Conservation (phyloP, 768 basidiomycete genomes). For the Imleria badia region DNA sequence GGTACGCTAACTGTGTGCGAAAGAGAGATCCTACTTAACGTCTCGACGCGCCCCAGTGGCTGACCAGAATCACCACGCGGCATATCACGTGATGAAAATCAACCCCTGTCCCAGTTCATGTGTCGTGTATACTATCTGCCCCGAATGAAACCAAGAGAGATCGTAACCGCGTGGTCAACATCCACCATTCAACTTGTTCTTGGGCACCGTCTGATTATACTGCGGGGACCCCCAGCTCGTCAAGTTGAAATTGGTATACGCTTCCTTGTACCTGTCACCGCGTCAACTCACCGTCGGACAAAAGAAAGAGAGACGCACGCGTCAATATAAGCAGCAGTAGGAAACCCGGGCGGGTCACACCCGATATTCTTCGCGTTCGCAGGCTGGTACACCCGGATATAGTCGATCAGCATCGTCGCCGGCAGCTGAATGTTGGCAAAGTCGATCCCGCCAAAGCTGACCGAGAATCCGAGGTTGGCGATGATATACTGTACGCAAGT, state of each 20-base stretch:
- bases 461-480: constrained; percentile 67
- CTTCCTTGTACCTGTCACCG: constrained; percentile 38
- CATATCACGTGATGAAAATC: constrained; percentile 33
- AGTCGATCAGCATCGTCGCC: constrained; percentile 71
- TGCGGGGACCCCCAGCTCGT: constrained; percentile 42
- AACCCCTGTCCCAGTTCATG: constrained; percentile 15
- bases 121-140: not conserved
- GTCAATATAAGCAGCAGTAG: constrained; percentile 76
- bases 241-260: constrained; percentile 44
- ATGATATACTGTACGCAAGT: constrained; percentile 55
- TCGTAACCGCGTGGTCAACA: constrained; percentile 21
- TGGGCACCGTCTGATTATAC: constrained; percentile 57
- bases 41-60: constrained; percentile 23
- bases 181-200: constrained; percentile 44
- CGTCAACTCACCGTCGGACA: not conserved
- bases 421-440: constrained; percentile 54
- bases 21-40: constrained; percentile 2
- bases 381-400: constrained; percentile 74
- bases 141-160: constrained; percentile 1
- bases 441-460: constrained; percentile 67
- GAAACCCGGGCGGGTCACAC: constrained; percentile 69
- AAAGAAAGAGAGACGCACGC: constrained; percentile 40
- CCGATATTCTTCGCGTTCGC: constrained; percentile 50
- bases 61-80: constrained; percentile 26
- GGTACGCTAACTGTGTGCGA: constrained; percentile 7